Conservation (phyloP, 2,329 filamentous ascomycete genomes). For the Epichloe uncinata region DNA sequence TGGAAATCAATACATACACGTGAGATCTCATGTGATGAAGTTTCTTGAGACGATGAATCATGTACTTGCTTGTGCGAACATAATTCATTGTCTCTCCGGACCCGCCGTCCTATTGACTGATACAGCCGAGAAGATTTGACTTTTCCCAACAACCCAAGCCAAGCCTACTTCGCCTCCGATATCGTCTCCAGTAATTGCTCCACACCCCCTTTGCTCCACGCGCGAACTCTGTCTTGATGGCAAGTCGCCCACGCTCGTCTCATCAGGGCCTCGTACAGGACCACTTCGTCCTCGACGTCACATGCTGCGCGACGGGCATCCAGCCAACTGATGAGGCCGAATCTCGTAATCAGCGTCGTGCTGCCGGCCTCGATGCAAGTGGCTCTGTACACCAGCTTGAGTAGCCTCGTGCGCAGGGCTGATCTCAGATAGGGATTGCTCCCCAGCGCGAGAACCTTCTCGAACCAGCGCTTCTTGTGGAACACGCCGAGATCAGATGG, state of each 20-base stretch:
- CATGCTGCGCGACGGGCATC: slow-evolving; percentile 42
- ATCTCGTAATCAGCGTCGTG: slow-evolving; percentile 67
- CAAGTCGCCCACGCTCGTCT: slow-evolving; percentile 49
- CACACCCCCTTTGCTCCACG: slow-evolving; percentile 49
- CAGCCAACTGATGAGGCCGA: slow-evolving; percentile 64
- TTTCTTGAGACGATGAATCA: too few species aligned
- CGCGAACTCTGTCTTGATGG: slow-evolving; percentile 49
- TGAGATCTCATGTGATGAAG: too few species aligned
- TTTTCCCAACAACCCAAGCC: background rate
- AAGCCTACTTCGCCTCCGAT: background rate
- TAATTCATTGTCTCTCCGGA: too few species aligned
- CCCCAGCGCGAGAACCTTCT: slow-evolving; percentile 59
- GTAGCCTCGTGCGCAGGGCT: slow-evolving; percentile 44
- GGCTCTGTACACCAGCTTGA: slow-evolving; percentile 52
- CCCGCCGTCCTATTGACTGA: too few species aligned
- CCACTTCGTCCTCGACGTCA: slow-evolving; percentile 27
- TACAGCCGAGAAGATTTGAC: too few species aligned
- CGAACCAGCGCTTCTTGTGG: slow-evolving; percentile 53
- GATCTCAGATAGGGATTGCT: slow-evolving; percentile 50
- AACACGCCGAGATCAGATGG: slow-evolving; percentile 46
- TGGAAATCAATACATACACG: too few species aligned
- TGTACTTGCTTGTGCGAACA: too few species aligned
- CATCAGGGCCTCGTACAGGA: slow-evolving; percentile 41
- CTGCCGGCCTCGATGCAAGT: slow-evolving; percentile 57
- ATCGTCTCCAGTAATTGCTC: slow-evolving; percentile 12